Base-by-base conservation (phyloP, 2,329 filamentous ascomycete species). In the Verticillium tricorpus region DNA sequence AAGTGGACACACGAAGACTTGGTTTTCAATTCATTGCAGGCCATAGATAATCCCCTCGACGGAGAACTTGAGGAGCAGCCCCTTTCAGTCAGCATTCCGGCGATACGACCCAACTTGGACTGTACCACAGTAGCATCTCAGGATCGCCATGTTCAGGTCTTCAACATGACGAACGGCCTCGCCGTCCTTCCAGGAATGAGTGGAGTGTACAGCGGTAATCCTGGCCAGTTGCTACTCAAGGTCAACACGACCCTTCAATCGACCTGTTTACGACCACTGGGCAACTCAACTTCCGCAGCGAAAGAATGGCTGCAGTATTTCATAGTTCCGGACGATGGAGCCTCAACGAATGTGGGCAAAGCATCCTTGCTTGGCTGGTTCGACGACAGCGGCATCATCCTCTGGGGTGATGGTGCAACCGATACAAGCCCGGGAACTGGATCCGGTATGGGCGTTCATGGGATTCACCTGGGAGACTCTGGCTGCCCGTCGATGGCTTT, bases 1-100 rank as follows among this genome's bases (percentile, higher is more conserved):
- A 62, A 69, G 50, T 73, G 72, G 72, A 73, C 71, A 3, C 70
- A 71, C 37, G 63, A 68, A 17, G 68, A 71, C 15, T 65, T 74
- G 2, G 70, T 66, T 2, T 68, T 73, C 59, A 68, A 68, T 50
- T 54, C 63, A 9, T 66, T 66, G 31, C 60, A 63, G 11, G 64
- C 62, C 12, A 61, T 60, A 2, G 40, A 61, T 6, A 54, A 59
- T 2, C 35, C 63, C 25, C 57, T 37, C 8, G 63, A 65, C 25
- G 34, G 60, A n/a, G 63, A 58, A 3, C 39, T 37, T 2, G 17
- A 59, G 12, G 56, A 64, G 17, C 58, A 61, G 2, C 65, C 64
- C 4, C 55, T 69, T 14, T 61, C 58, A 17, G 61, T 63, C 14
- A 61, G 60, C 12, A 61, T 69, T 9, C 67, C 66, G 1, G 67